phyloP scores from a whole-genome alignment of 2,329 filamentous ascomycete species.

The Xylariales sp. region DNA sequence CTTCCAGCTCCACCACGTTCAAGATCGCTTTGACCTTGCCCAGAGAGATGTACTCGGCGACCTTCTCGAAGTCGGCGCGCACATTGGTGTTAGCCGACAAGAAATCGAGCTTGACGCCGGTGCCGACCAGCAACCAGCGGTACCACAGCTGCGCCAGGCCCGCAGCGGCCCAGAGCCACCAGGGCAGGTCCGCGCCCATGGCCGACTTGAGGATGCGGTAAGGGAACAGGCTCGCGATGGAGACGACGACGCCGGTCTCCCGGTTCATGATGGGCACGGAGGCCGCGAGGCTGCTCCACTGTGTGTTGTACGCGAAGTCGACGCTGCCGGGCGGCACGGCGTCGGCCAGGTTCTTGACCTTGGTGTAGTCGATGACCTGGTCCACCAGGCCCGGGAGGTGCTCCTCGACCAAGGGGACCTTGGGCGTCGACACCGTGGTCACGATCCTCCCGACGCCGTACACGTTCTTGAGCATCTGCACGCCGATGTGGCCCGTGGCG shows the following conservation, averaged over 20 bases:
- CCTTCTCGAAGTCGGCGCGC: constrained; percentile 36
- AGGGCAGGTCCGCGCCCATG: constrained; percentile 27
- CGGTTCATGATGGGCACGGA: constrained; percentile 33
- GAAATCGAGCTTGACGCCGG: constrained; percentile 37
- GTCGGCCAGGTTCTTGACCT: constrained; percentile 29
- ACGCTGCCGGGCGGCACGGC: constrained; percentile 36
- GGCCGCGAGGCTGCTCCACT: constrained; percentile 30
- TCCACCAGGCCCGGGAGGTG: constrained; percentile 40
- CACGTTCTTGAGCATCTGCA: constrained; percentile 46
- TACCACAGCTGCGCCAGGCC: constrained; percentile 35
- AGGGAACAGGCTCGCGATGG: constrained; percentile 33
- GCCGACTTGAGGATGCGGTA: constrained; percentile 22
- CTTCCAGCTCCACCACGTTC: constrained; percentile 33
- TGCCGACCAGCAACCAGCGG: constrained; percentile 36
- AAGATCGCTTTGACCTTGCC: constrained; percentile 39
- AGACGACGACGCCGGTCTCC: constrained; percentile 32
- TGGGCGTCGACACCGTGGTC: constrained; percentile 47
- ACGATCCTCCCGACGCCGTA: constrained; percentile 44
- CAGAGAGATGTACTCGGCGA: constrained; percentile 33
- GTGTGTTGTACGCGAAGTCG: constrained; percentile 48
- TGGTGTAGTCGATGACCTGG: constrained; percentile 46
- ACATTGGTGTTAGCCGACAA: constrained; percentile 38
- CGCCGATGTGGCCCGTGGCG: constrained; percentile 38
- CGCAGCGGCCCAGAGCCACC: constrained; percentile 31
- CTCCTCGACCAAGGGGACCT: constrained; percentile 39